Conservation (phyloP, 2,329 filamentous ascomycete species). For the Onygenales sp. region DNA sequence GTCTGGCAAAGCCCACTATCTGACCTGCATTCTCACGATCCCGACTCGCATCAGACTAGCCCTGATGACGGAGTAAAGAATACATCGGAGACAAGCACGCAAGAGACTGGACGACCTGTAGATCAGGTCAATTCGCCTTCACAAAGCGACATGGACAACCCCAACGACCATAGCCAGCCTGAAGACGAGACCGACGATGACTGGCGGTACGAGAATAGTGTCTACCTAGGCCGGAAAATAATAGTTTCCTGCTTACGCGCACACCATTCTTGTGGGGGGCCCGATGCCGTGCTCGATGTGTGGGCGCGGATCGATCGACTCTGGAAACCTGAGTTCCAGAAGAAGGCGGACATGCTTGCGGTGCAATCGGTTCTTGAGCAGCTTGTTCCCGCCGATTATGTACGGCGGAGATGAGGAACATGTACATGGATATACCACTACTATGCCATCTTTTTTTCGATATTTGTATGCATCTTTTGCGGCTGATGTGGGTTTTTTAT, state of each 20-base stretch:
- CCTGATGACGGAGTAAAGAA: background rate
- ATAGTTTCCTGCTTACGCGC: constrained; percentile 30
- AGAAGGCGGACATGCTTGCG: constrained; percentile 25
- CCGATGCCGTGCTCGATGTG: constrained; percentile 26
- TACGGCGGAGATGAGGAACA: background rate
- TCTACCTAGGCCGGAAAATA: constrained; percentile 33
- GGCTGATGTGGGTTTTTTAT: background rate
- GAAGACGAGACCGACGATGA: constrained; percentile 17
- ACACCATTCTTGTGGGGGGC: constrained; percentile 28
- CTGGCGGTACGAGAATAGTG: constrained; percentile 27
- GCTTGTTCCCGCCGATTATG: constrained; percentile 14
- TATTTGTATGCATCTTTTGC: background rate
- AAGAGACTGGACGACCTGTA: background rate
- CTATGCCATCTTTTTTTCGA: background rate
- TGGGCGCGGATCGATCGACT: constrained; percentile 32
- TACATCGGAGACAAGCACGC: background rate
- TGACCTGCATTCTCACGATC: background rate
- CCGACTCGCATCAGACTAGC: background rate
- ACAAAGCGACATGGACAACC: background rate
- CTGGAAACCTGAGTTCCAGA: constrained; percentile 29
- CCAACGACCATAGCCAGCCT: background rate
- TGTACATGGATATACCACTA: background rate
- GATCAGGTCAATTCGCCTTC: background rate
- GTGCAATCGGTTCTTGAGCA: constrained; percentile 29
- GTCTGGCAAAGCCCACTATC: constrained; percentile 7